Conservation (phyloP, 495 filamentous ascomycete genomes). For the Elaphomyces granulatus region DNA sequence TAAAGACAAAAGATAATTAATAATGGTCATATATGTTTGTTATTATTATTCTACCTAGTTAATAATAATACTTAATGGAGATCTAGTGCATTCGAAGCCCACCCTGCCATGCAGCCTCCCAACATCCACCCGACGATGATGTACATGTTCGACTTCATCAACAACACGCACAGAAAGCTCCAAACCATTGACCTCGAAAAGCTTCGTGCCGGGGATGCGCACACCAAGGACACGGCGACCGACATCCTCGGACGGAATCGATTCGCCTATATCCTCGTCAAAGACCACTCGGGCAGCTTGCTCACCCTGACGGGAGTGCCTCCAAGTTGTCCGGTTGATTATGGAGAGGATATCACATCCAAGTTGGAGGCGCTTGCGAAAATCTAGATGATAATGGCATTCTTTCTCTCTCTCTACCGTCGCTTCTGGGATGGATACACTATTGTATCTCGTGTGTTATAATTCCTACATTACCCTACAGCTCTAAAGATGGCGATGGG, state of each 20-base stretch:
- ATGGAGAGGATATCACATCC: slow-evolving; percentile 16
- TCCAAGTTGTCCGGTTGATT: slow-evolving; percentile 14
- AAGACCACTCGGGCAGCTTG: slow-evolving; percentile 17
- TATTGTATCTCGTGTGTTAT: too few relatives aligned
- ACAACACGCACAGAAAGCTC: slow-evolving; percentile 17
- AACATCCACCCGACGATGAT: slow-evolving; percentile 19
- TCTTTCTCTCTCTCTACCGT: too few relatives aligned
- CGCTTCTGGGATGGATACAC: too few relatives aligned
- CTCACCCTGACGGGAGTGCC: slow-evolving; percentile 11
- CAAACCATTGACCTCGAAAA: slow-evolving; percentile 15
- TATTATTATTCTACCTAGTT: too few relatives aligned
- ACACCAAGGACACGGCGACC: slow-evolving; percentile 4
- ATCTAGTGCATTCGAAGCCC: slow-evolving; percentile 18
- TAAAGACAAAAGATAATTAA: background rate
- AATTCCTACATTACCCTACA: too few relatives aligned
- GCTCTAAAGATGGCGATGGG: too few relatives aligned
- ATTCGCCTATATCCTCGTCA: slow-evolving; percentile 16
- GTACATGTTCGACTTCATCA: slow-evolving; percentile 23
- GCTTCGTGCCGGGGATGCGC: slow-evolving; percentile 12
- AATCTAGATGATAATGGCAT: too few relatives aligned
- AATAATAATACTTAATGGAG: slow-evolving; percentile 3
- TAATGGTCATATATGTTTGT: too few relatives aligned
- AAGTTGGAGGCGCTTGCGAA: slow-evolving; percentile 10
- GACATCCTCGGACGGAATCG: slow-evolving; percentile 20
- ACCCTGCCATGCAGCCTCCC: slow-evolving; percentile 19